A percentile compares a stretch with the other conserved stretches of the same genome.
Evolutionary conservation across 75 land plant genomes (phyloP).

Genomic region (Cupressus sempervirens): DNA sequence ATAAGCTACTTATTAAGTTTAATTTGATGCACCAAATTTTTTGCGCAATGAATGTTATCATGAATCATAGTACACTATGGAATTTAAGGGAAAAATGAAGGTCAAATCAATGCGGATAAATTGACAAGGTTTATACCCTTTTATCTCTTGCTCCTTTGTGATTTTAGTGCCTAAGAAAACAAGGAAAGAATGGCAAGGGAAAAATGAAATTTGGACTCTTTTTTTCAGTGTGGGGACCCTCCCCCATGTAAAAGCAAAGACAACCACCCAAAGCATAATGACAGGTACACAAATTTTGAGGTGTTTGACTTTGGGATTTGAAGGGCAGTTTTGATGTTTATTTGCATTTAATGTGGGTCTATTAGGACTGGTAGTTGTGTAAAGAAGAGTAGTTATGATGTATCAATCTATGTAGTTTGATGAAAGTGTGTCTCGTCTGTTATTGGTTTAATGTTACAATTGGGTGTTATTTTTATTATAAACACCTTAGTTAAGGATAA

Average conservation of each 20-base stretch:
- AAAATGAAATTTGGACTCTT: not conserved
- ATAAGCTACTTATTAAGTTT: not conserved
- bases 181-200: not conserved
- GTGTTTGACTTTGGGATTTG: not conserved
- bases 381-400: constrained; percentile 5
- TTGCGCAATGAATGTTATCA: not conserved
- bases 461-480: not conserved
- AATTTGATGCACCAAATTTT: not conserved
- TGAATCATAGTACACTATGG: not conserved
- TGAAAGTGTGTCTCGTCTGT: not conserved
- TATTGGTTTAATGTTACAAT: not conserved
- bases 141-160: not conserved
- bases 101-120: not conserved
- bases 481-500: not conserved
- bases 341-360: not conserved
- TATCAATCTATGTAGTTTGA: not conserved
- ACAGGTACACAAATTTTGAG: not conserved
- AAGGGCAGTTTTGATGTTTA: constrained; percentile 4
- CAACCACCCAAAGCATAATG: not conserved
- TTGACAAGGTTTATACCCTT: not conserved
- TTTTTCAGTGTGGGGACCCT: not conserved
- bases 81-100: constrained; percentile 2
- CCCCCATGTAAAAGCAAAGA: not conserved
- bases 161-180: not conserved
- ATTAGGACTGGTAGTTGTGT: constrained; percentile 2